Percentiles rank a stretch among this genome's conserved stretches.
These are phyloP conservation scores for Flaveria brownii DNA, from an alignment of 129 eudicot genomes.

Conservation along the genomic window DNA sequence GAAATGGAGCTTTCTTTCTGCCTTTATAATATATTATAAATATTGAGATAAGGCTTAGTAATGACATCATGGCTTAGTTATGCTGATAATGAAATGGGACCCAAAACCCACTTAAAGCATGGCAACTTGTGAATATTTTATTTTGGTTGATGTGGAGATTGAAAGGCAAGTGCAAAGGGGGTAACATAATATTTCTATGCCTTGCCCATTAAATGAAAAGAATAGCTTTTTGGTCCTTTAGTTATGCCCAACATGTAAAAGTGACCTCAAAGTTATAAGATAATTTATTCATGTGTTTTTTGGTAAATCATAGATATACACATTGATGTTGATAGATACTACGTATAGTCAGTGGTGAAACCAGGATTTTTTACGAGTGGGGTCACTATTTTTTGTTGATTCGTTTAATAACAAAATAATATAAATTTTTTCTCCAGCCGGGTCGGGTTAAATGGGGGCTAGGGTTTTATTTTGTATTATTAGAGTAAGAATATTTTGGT, in stretches of 20 bases:
- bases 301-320: neutral
- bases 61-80: constrained; percentile 46
- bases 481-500: no score
- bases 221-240: constrained; percentile 28
- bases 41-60: constrained; percentile 36
- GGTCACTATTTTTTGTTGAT: no score
- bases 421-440: no score
- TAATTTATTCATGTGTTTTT: constrained; percentile 9
- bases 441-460: no score
- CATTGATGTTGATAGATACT: neutral
- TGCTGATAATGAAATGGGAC: constrained; percentile 36
- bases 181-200: constrained; percentile 28
- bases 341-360: no score
- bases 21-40: constrained; percentile 15
- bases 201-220: constrained; percentile 26
- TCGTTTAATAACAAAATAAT: no score
- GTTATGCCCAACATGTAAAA: constrained; percentile 30
- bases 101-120: constrained; percentile 38
- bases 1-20: constrained; percentile 21
- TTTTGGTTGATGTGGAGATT: constrained; percentile 39
- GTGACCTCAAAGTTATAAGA: neutral
- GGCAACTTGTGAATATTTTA: constrained; percentile 34
- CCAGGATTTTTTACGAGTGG: no score
- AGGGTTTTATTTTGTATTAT: no score
- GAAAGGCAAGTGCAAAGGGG: constrained; percentile 34